Evolutionary conservation across 2,329 filamentous ascomycete genomes (phyloP), one percentile per base, ranked within the genome.

Genomic region (Colletotrichum cordylinicola): DNA sequence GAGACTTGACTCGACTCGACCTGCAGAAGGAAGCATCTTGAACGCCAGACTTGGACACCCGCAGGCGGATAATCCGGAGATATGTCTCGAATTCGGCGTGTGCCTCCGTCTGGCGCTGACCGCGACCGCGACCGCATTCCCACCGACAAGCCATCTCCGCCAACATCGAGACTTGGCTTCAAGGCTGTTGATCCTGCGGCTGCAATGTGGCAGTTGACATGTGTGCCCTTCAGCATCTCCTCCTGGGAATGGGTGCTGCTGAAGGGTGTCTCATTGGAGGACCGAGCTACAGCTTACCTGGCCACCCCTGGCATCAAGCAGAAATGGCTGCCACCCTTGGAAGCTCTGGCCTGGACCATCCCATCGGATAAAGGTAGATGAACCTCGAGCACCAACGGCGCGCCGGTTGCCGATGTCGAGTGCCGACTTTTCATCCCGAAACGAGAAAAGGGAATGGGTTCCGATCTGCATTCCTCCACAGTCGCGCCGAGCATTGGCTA

Each of bases 391-490:
- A 13, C 48, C 15, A 15, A 24, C 48, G 4, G 37, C 12, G 18
- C 35, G 12, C 64, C 21, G 16, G 39, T 69, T 75, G 56, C 64
- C 35, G 55, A 68, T 24, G 16, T 58, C 37, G 39, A 75, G 6
- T 75, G 73, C 73, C 70, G 73, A 56, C 5, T 55, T 67, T 35
- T 12, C 35, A 31, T 62, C 33, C 58, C 73, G 70, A 64, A 52
- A 64, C 43, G 70, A 72, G 39, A 12, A 61, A 43, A 56, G 24
- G 39, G 56, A 31, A 58, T 58, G 31, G 35, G 21, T 56, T 37
- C 15, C 33, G 70, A 60, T 69, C 73, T 48, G 56, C 58, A 60
- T 73, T 69, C 31, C 43, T 37, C 56, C 64, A 64, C 70, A 48
- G 24, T 65, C 37, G 15, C 43, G 43, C 70, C 48, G 70, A 73